These are phyloP conservation scores for Pythium aquatile DNA, from an alignment of 352 stramenopile genomes.

Conservation along the genomic window DNA sequence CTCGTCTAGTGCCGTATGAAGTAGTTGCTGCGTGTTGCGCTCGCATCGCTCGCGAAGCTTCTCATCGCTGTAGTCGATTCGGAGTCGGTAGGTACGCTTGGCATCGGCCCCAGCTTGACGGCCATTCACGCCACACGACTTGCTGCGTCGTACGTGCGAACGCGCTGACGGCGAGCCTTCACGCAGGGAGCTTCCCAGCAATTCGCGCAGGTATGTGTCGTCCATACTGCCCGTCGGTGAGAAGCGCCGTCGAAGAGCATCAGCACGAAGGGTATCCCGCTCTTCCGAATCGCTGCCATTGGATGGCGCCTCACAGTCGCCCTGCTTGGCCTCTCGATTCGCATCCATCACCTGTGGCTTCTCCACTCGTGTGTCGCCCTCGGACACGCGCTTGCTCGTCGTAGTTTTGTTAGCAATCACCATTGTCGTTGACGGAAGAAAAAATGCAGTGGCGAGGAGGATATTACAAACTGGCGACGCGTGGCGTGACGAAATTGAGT, in stretches of 20 bases:
- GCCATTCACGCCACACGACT: constrained; percentile 22
- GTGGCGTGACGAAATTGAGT: neutral
- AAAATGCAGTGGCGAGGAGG: neutral
- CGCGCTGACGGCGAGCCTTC: constrained; percentile 5
- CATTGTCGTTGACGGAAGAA: neutral
- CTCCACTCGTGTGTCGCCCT: neutral
- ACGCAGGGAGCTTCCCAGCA: constrained; percentile 14
- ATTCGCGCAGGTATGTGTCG: constrained; percentile 24
- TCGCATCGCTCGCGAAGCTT: constrained; percentile 23
- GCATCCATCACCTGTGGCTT: neutral
- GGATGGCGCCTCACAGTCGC: neutral
- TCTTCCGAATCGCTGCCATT: constrained; percentile 13
- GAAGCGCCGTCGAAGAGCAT: constrained; percentile 7
- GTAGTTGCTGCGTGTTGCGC: constrained; percentile 24
- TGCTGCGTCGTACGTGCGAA: constrained; percentile 15
- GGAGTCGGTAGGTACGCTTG: constrained; percentile 3
- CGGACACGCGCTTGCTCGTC: neutral
- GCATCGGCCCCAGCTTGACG: neutral
- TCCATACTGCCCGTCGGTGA: constrained; percentile 20
- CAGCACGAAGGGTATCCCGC: neutral
- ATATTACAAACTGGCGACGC: neutral
- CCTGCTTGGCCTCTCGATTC: constrained; percentile 2
- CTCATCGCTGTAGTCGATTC: constrained; percentile 25
- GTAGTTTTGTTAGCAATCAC: neutral
- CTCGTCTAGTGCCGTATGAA: constrained; percentile 21